Evolutionary conservation across 2,329 filamentous ascomycete genomes (phyloP), one percentile per base, ranked within the genome.

Genomic region (Aspergillus fumigatus): DNA sequence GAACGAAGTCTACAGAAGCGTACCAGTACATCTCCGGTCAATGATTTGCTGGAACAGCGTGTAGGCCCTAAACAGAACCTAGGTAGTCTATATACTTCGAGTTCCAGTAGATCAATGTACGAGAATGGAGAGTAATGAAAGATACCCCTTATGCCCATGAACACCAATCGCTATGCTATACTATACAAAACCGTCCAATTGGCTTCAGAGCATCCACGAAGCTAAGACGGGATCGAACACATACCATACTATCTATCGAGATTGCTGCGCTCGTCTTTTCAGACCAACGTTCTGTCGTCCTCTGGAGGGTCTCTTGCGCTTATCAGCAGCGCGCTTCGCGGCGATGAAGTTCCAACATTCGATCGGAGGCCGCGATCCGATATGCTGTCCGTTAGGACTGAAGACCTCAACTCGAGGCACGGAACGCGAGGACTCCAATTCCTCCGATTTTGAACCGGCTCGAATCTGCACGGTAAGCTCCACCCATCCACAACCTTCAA

Each of bases 401-500:
- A 88, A 97, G 0, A 97, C 85, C 63, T 97, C 92, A 6, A 99
- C 82, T 9, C 86, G 79, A 3, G 68, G 70, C 50, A 78, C 85
- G 86, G 14, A 56, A n/a, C 9, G 48, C 23, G 76, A 73, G 0
- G 72, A 70, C 63, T 70, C 68, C 19, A 53, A 23, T 53, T 66
- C 43, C 52, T 66, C 56, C 35, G 64, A 35, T 25, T 60, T 47
- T 21, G 66, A 77, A 67, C 74, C 82, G 17, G 80, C 83, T 51
- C 93, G 84, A 9, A 95, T 84, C 74, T 99, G 93, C 3, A 87
- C 87, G 0, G 86, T 87, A 43, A 99, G 73, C 74, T 99, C 94
- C 2, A 99, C 82, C 89, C 95, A 99, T 7, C 94, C 94, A 26
- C 92, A 88, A 1, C 94, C 92, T 71, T 97, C 93, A 51, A 99